Base-by-base conservation (phyloP, 371 early-diverging fungal genomes). In the Smittium mucronatum region DNA sequence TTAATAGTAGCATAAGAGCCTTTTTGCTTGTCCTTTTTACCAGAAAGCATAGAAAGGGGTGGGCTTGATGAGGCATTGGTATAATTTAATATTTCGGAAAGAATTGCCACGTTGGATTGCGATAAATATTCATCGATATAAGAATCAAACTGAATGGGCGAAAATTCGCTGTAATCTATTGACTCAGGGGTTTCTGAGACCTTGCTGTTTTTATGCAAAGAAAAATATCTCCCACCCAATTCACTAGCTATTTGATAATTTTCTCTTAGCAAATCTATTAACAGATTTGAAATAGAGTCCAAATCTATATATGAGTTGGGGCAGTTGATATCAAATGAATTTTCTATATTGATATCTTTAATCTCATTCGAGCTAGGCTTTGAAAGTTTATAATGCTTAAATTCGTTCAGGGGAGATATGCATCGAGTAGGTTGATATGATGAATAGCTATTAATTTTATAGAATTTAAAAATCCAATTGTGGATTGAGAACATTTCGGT, bases 401-500 rank as follows among this genome's bases (percentile, higher is more conserved):
- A n/a, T n/a, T n/a, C n/a, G n/a, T n/a, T n/a, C n/a, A n/a, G n/a
- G n/a, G n/a, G n/a, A n/a, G n/a, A n/a, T n/a, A n/a, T n/a, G n/a
- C n/a, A n/a, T n/a, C n/a, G n/a, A n/a, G n/a, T n/a, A n/a, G n/a
- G n/a, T n/a, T n/a, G n/a, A n/a, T n/a, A n/a, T n/a, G n/a, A n/a
- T n/a, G 32, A 31, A 34, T 33, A 15, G 15, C 64, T 64, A 33
- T 28, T 2, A 15, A 64, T 30, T 29, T 64, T 31, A 31, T 28
- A 64, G 32, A 15, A 2, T 16, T 64, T 33, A 31, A 64, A 31
- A 36, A 64, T 31, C 64, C 64, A 34, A 25, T 35, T 26, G 64
- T 69, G 69, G 29, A 69, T 35, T 17, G 2, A 8, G n/a, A 69
- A 59, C 59, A 69, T 15, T 1, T 58, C 28, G 1, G 2, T 28